Conservation (phyloP, 23 red algal genomes). For the Rhodosorus marinus region DNA sequence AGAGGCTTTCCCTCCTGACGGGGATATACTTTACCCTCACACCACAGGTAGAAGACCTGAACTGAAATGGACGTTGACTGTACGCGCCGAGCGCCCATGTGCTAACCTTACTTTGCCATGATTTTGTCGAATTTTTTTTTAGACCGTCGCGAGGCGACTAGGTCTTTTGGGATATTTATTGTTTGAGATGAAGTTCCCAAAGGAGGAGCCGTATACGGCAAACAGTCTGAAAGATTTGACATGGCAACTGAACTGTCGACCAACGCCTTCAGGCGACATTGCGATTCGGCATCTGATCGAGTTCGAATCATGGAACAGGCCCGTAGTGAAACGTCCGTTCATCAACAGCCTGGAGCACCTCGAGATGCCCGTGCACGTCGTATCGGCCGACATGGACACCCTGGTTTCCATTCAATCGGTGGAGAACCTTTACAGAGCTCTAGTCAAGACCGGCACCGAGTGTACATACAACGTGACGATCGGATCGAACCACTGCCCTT, state of each 20-base stretch:
- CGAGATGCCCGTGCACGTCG: constrained; percentile 20
- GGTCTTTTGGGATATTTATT: constrained; percentile 64
- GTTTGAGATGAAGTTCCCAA: constrained; percentile 48
- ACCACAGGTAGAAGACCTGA: no score
- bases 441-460: constrained; percentile 1
- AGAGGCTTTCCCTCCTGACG: constrained; percentile 14
- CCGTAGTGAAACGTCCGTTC: no score
- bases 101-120: no score
- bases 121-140: no score
- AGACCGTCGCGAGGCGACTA: constrained; percentile 42
- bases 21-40: constrained; percentile 74
- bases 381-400: constrained; percentile 48
- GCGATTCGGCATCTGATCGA: constrained; percentile 43
- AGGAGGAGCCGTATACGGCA: constrained; percentile 14
- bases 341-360: constrained; percentile 15
- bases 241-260: constrained; percentile 53
- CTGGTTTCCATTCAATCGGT: constrained; percentile 50
- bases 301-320: no score
- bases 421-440: constrained; percentile 17
- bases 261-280: constrained; percentile 46
- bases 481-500: constrained; percentile 52
- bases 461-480: constrained; percentile 31
- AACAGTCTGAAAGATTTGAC: constrained; percentile 45
- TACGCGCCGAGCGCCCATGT: no score
- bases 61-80: no score